phyloP scores from a whole-genome alignment of 495 filamentous ascomycete genomes.

The Xylaria venustula region DNA sequence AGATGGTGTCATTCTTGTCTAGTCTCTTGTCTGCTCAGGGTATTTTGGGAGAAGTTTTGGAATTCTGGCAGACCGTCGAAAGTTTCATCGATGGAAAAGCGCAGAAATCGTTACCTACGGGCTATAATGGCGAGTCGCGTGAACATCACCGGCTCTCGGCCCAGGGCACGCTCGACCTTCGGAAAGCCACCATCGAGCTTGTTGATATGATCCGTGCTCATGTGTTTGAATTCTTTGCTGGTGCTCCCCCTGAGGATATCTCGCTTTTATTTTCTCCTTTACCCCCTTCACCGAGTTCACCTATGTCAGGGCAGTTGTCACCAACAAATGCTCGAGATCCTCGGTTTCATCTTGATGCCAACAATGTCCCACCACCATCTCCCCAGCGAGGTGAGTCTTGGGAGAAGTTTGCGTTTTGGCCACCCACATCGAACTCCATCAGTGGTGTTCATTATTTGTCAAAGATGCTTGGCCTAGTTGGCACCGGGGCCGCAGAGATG shows the following conservation, averaged over 20 bases:
- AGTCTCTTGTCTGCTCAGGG: slow-evolving; percentile 72
- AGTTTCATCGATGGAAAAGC: slow-evolving; percentile 86
- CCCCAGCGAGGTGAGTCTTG: slow-evolving; percentile 75
- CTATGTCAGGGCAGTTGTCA: slow-evolving; percentile 46
- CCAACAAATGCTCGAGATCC: slow-evolving; percentile 58
- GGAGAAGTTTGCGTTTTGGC: slow-evolving; percentile 98
- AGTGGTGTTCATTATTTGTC: slow-evolving; percentile 83
- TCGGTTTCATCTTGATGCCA: slow-evolving; percentile 74
- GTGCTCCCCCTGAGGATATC: slow-evolving; percentile 86
- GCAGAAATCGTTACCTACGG: slow-evolving; percentile 75
- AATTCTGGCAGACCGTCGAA: slow-evolving; percentile 91
- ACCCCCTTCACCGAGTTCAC: slow-evolving; percentile 67
- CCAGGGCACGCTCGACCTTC: slow-evolving; percentile 67
- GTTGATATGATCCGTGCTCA: slow-evolving; percentile 77
- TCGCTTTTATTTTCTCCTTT: slow-evolving; percentile 79
- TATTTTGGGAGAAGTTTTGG: slow-evolving; percentile 81
- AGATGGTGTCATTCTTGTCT: slow-evolving; percentile 68
- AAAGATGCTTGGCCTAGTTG: slow-evolving; percentile 75
- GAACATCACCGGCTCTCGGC: slow-evolving; percentile 79
- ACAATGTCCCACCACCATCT: slow-evolving; percentile 72
- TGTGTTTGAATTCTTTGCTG: slow-evolving; percentile 79
- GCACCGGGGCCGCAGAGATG: slow-evolving; percentile 84
- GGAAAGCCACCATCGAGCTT: slow-evolving; percentile 75
- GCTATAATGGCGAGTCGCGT: slow-evolving; percentile 79
- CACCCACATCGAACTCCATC: slow-evolving; percentile 85